Evolutionary conservation across 1,284 basidiomycete genomes (phyloP), one percentile per base, ranked within the genome.

Genomic region (Ceratobasidium sp.): DNA sequence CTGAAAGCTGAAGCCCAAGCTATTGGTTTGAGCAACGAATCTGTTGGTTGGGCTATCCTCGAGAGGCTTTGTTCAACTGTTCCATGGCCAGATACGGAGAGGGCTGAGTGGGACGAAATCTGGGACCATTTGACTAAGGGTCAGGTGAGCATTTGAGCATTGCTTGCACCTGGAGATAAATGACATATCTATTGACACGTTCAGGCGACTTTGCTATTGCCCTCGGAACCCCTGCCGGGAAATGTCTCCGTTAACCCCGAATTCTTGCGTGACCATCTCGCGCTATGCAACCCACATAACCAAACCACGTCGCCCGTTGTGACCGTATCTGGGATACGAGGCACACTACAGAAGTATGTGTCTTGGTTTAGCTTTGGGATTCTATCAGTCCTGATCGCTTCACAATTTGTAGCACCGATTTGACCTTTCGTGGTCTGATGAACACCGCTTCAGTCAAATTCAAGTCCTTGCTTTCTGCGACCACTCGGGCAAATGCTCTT

Each of bases 21-120:
- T 69, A 83, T 92, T 20, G 92, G 92, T 0, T 79, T 93, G 52
- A 89, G 88, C 69, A 83, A 84, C 27, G 84, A 82, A 22, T 89
- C 86, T 69, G 79, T 92, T 50, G 93, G 93, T 1, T 94, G 92
- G 92, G 86, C 86, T 20, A 92, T 96, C 56, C 80, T 95, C 53
- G 93, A 96, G 78, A 87, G 86, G 72, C 81, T 96, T 25, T 85
- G 90, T 3, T 67, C 62, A 12, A 67, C 50, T 25, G 38, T 42
- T 12, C 62, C 50, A 17, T 82, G 82, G 22, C 88, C 90, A 72
- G 85, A 83, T 1, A 87, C 90, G 71, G 80, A 81, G 55, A 79
- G 78, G 15, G 75, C 80, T 8, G 91, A 92, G 55, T 94, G 93
- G 93, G 81, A 83, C 35, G 90, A 92, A 27, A 81, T 93, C 15